Conservation (phyloP, 139 green algal species). For the Coelastrella sp. region DNA sequence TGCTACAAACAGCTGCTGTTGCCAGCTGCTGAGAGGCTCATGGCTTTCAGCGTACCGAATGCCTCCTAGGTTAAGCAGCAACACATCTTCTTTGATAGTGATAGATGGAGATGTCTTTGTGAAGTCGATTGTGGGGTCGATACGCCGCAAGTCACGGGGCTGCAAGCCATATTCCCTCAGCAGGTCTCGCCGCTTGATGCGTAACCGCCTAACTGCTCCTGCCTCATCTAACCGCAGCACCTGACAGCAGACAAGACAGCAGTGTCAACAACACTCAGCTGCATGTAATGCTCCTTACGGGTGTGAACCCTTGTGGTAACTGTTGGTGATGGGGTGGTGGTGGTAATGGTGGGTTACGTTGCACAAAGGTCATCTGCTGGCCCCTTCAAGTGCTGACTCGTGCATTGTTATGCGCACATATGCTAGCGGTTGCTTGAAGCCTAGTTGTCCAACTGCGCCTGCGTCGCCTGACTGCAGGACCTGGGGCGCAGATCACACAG, state of each 20-base stretch:
- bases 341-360: too few relatives aligned
- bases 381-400: too few relatives aligned
- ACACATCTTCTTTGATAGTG: slow-evolving; percentile 88
- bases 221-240: slow-evolving; percentile 79
- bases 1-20: too few relatives aligned
- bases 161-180: slow-evolving; percentile 85
- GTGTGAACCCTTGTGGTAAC: too few relatives aligned
- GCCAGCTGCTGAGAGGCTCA: neutral
- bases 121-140: slow-evolving; percentile 90
- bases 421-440: slow-evolving; percentile 58
- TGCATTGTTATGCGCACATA: too few relatives aligned
- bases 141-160: slow-evolving; percentile 92
- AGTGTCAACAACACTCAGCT: neutral
- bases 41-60: slow-evolving; percentile 66
- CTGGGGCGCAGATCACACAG: slow-evolving; percentile 43
- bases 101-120: slow-evolving; percentile 86
- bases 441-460: slow-evolving; percentile 75
- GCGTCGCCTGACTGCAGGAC: slow-evolving; percentile 78
- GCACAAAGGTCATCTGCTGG: too few relatives aligned
- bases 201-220: slow-evolving; percentile 76
- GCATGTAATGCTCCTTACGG: neutral
- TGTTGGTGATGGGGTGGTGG: too few relatives aligned
- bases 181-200: slow-evolving; percentile 86
- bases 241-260: slow-evolving; percentile 44
- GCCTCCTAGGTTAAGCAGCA: slow-evolving; percentile 92